Evolutionary conservation across 140 eudicot species (phyloP).

Genomic region (Senecio squalidus): DNA sequence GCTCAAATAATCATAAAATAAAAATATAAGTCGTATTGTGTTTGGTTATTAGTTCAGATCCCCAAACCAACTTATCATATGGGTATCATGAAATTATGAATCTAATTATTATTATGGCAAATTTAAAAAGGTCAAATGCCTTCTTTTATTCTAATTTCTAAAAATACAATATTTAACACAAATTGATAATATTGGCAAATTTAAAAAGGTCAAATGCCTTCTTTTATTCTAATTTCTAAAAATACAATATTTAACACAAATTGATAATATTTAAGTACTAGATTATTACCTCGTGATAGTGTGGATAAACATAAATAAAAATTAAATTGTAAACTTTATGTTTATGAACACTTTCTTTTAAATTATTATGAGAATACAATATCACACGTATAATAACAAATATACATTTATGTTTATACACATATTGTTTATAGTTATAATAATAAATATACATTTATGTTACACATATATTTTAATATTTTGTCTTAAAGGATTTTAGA

Average conservation of each 20-base stretch:
- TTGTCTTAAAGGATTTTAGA: too few species aligned
- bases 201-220: constrained; percentile 2
- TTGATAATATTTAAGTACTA: too few species aligned
- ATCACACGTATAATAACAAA: too few species aligned
- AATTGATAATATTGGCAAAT: not conserved
- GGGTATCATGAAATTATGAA: not conserved
- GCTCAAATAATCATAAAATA: constrained; percentile 13
- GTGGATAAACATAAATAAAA: too few species aligned
- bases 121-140: not conserved
- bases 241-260: not conserved
- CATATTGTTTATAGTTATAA: too few species aligned
- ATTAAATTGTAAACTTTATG: too few species aligned
- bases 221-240: not conserved
- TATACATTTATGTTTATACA: too few species aligned
- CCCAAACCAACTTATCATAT: constrained; percentile 32
- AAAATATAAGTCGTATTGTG: constrained; percentile 11
- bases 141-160: not conserved
- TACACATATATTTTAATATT: too few species aligned
- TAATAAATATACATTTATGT: too few species aligned
- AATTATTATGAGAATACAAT: too few species aligned
- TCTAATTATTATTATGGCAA: not conserved
- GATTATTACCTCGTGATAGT: too few species aligned
- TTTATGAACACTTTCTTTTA: too few species aligned
- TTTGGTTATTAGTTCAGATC: constrained; percentile 22
- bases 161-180: not conserved